Percentiles rank a stretch among this genome's conserved stretches.
These are phyloP conservation scores for Solanum aculeatissimum DNA, from an alignment of 305 asterid genomes.

Conservation along the genomic window DNA sequence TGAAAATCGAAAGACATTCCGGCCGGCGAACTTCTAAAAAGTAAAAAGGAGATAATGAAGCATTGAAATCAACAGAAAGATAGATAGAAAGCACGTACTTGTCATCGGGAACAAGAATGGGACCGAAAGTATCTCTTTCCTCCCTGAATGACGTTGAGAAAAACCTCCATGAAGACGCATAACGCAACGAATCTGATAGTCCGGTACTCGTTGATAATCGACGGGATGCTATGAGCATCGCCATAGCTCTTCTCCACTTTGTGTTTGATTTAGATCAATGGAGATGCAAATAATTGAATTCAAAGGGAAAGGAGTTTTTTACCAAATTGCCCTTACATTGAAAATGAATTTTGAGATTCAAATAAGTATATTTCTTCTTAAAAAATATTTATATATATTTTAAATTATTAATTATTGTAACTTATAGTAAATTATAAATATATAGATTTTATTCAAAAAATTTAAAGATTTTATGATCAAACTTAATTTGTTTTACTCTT, in stretches of 20 bases:
- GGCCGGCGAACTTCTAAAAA: not conserved
- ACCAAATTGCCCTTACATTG: not conserved
- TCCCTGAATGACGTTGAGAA: conserved; percentile 66
- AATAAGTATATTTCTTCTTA: too few species aligned
- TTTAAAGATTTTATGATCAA: too few species aligned
- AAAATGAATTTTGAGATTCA: too few species aligned
- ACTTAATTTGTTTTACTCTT: too few species aligned
- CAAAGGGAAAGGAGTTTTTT: not conserved
- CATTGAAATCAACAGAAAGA: not conserved
- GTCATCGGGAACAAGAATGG: conserved; percentile 67
- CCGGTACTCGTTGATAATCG: conserved; percentile 30
- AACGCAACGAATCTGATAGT: conserved; percentile 6
- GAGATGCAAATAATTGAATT: not conserved
- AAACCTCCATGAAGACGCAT: conserved; percentile 32
- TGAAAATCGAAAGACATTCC: not conserved
- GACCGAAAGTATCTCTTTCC: conserved; percentile 85
- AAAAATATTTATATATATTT: too few species aligned
- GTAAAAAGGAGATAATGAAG: not conserved
- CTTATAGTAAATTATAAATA: too few species aligned
- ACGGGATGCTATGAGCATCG: conserved; percentile 21
- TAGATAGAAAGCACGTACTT: conserved; percentile 27
- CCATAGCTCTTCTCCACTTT: not conserved
- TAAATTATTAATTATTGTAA: too few species aligned
- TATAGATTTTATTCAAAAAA: too few species aligned
- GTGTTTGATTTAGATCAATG: not conserved